phyloP scores from a whole-genome alignment of 441 rosid species.

The Erodium chrysanthum region DNA sequence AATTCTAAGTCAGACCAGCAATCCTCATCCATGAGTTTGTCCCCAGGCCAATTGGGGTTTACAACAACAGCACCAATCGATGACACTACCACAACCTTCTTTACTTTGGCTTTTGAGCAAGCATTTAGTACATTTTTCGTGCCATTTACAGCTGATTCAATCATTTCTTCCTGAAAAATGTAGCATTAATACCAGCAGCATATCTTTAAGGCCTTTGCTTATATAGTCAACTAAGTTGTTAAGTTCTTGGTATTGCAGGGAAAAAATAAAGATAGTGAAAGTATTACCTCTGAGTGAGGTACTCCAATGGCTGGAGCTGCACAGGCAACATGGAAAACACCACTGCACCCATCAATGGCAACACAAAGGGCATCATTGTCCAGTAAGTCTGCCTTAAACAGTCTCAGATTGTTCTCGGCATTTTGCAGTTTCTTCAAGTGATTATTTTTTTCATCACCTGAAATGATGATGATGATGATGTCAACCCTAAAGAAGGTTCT shows the following conservation, averaged over 20 bases:
- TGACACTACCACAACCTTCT: conserved; percentile 38
- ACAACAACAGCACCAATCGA: conserved; percentile 26
- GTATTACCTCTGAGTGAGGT: conserved; percentile 30
- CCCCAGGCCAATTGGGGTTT: conserved; percentile 32
- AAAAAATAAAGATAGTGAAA: no score
- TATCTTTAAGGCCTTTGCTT: no score
- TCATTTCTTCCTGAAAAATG: conserved; percentile 28
- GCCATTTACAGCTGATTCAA: conserved; percentile 31
- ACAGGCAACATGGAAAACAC: conserved; percentile 39
- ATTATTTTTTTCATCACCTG: conserved; percentile 29
- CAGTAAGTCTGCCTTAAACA: conserved; percentile 35
- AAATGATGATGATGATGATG: background rate
- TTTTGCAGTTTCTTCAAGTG: conserved; percentile 33
- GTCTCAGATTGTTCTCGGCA: conserved; percentile 28
- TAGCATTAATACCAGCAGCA: background rate
- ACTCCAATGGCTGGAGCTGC: conserved; percentile 23
- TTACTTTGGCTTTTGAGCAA: conserved; percentile 30
- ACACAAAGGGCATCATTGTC: conserved; percentile 28
- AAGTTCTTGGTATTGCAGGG: no score
- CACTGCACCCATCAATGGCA: conserved; percentile 34
- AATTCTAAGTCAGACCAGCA: conserved; percentile 33
- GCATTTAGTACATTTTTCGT: conserved; percentile 34
- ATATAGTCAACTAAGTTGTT: no score
- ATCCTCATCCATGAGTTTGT: conserved; percentile 24
- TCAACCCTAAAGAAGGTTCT: background rate